Conservation (phyloP, 2,329 filamentous ascomycete species). For the Fusarium oligoseptatum region DNA sequence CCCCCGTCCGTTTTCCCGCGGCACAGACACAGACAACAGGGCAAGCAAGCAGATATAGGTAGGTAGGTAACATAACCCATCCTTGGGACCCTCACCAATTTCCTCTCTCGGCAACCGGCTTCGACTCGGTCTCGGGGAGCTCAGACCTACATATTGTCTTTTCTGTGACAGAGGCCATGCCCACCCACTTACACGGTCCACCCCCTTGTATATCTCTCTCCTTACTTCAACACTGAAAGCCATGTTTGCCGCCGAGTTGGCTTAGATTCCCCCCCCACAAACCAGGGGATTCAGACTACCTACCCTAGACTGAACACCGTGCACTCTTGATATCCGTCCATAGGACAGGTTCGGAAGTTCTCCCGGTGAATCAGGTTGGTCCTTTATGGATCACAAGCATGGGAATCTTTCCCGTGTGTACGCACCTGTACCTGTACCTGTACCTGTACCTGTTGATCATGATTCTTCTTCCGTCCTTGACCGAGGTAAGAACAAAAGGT, state of each 20-base stretch:
- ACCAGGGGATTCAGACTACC: background rate
- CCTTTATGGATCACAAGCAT: background rate
- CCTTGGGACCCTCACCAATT: slow-evolving; percentile 4
- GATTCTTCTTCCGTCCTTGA: background rate
- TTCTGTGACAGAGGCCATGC: background rate
- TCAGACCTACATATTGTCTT: background rate
- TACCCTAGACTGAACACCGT: background rate
- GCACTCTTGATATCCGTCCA: background rate
- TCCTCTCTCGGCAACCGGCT: slow-evolving; percentile 1
- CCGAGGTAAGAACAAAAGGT: background rate
- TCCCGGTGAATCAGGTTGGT: background rate
- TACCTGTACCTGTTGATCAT: background rate
- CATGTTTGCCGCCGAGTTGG: background rate
- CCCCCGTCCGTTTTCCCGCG: background rate
- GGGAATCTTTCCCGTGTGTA: background rate
- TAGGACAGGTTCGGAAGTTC: background rate
- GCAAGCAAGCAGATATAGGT: background rate
- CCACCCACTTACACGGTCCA: background rate
- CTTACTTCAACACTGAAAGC: background rate
- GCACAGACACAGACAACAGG: background rate
- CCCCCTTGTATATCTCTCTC: background rate
- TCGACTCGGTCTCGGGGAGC: background rate
- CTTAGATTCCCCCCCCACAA: background rate
- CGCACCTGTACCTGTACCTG: too few species aligned
- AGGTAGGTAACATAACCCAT: background rate